phyloP scores from a whole-genome alignment of 2,329 filamentous ascomycete species.

The Aspergillus ruber region DNA sequence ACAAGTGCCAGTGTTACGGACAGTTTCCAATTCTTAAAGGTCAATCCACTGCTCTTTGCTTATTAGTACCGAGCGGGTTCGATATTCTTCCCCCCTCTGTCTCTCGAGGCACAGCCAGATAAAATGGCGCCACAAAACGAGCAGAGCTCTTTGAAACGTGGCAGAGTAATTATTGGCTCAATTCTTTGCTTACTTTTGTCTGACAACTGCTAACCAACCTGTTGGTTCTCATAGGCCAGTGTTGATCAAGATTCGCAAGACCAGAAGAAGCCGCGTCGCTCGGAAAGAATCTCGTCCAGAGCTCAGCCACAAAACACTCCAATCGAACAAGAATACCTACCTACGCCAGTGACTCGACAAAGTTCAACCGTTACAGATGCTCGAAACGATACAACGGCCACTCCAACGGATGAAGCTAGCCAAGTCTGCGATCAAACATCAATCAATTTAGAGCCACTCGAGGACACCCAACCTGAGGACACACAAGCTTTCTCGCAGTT shows the following conservation, averaged over 20 bases:
- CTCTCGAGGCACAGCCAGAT: neutral
- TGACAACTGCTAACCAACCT: slow-evolving; percentile 17
- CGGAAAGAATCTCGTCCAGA: slow-evolving; percentile 59
- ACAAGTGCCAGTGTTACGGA: too few relatives aligned
- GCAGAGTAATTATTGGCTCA: slow-evolving; percentile 51
- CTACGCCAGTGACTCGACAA: slow-evolving; percentile 70
- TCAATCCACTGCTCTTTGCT: too few relatives aligned
- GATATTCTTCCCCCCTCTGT: neutral
- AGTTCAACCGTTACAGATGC: slow-evolving; percentile 56
- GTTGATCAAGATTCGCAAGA: slow-evolving; percentile 56
- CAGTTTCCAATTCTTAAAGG: too few relatives aligned
- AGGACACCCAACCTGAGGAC: slow-evolving; percentile 57
- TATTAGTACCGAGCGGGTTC: neutral
- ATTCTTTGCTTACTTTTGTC: slow-evolving; percentile 12
- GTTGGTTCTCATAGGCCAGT: slow-evolving; percentile 50
- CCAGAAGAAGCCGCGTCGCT: slow-evolving; percentile 77
- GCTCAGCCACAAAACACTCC: slow-evolving; percentile 51
- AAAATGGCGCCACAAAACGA: slow-evolving; percentile 50
- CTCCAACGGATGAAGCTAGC: slow-evolving; percentile 58
- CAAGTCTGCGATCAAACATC: slow-evolving; percentile 43
- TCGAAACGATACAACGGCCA: slow-evolving; percentile 64
- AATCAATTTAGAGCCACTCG: slow-evolving; percentile 30
- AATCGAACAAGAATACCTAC: slow-evolving; percentile 62
- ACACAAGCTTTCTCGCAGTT: slow-evolving; percentile 79
- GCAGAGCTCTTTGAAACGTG: slow-evolving; percentile 80